phyloP scores from a whole-genome alignment of 371 early-diverging fungal genomes.

The Mortierella sp. region DNA sequence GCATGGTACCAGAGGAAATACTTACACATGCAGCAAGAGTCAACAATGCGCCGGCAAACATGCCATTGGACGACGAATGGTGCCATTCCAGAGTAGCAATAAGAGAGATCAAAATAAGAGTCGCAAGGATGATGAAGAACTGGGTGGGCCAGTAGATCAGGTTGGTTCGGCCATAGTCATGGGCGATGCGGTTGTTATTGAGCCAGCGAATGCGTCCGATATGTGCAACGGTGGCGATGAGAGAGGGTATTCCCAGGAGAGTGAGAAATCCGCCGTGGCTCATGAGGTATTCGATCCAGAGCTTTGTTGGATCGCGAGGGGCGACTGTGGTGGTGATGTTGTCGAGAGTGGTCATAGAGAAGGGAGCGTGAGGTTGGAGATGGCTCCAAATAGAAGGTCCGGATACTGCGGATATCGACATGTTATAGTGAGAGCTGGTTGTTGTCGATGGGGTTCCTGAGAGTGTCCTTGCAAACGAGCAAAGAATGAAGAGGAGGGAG shows the following conservation, averaged over 20 bases:
- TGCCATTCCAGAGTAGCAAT: background rate
- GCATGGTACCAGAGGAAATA: background rate
- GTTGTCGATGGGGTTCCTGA: background rate
- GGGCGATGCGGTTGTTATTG: constrained; percentile 3
- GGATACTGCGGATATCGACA: constrained; percentile 3
- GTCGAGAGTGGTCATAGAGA: background rate
- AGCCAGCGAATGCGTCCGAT: constrained; percentile 25
- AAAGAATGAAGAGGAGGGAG: background rate
- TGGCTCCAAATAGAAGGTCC: constrained; percentile 23
- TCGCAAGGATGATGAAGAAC: constrained; percentile 19
- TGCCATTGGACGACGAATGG: background rate
- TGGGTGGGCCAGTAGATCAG: constrained; percentile 53
- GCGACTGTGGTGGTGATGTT: background rate
- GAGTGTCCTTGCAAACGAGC: background rate
- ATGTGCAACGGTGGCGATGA: constrained; percentile 21
- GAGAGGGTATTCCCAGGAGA: constrained; percentile 33
- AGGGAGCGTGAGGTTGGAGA: background rate
- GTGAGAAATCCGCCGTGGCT: constrained; percentile 29
- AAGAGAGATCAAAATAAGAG: constrained; percentile 12
- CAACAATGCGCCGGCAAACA: constrained; percentile 12
- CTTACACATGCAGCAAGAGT: constrained; percentile 29
- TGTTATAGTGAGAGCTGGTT: background rate
- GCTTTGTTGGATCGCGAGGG: constrained; percentile 22
- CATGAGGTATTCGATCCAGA: constrained; percentile 36
- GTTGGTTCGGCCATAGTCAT: constrained; percentile 34